Evolutionary conservation across 176 grass and related monocot species (phyloP).

Genomic region (Aegilops speltoides): DNA sequence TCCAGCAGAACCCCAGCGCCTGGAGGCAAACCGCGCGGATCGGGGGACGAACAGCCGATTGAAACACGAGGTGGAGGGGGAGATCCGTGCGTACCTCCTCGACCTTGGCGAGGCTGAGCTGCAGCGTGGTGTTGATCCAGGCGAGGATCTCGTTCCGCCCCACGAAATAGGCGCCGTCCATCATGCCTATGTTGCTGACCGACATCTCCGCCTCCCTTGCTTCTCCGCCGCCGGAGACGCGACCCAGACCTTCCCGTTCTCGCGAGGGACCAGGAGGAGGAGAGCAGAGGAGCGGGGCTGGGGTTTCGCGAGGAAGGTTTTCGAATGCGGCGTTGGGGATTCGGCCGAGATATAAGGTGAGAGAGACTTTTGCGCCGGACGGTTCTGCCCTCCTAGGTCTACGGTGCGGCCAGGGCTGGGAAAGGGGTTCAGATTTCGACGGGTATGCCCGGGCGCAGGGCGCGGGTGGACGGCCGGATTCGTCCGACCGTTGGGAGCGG

Average conservation of each 20-base stretch:
- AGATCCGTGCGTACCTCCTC: conserved; percentile 58
- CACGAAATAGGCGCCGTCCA: conserved; percentile 97
- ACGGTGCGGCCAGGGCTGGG: neutral
- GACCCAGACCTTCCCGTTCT: neutral
- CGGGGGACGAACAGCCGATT: neutral
- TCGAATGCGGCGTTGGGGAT: conserved; percentile 29
- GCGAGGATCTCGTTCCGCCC: conserved; percentile 92
- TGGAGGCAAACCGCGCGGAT: neutral
- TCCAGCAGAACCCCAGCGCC: neutral
- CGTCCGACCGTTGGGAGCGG: neutral
- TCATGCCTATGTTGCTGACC: conserved; percentile 87
- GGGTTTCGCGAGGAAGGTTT: conserved; percentile 9
- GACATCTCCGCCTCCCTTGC: conserved; percentile 40
- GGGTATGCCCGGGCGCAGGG: neutral
- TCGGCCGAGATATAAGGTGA: conserved; percentile 11
- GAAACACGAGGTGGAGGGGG: neutral
- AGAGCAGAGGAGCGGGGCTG: neutral
- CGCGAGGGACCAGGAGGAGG: neutral
- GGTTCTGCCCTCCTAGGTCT: conserved; percentile 8
- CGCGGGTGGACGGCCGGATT: neutral
- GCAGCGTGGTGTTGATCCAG: conserved; percentile 97
- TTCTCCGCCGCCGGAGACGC: neutral
- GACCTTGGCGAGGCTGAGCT: conserved; percentile 90
- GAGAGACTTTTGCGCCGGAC: neutral
- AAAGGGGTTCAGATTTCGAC: neutral